Evolutionary conservation across 192 early-diverging fungal genomes (phyloP), one percentile per base, ranked within the genome.

Genomic region (Coemansia biformis): DNA sequence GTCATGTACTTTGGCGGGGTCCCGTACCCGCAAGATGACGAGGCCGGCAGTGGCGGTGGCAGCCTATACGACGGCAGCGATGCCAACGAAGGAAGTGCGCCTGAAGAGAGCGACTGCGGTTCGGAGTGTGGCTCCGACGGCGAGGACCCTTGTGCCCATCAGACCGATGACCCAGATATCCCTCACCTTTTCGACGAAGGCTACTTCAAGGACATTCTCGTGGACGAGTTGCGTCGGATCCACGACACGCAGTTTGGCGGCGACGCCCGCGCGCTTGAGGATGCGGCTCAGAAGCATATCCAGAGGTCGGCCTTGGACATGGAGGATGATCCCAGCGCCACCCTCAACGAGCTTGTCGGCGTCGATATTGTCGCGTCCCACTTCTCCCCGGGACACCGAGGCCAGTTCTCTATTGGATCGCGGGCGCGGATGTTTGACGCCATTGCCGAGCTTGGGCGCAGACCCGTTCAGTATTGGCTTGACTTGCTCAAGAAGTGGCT

Each of bases 1-100:
- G 36, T 76, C 12, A 17, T 90, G n/a, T 46, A 63, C 9, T 88
- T 92, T 52, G 75, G 62, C 48, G 82, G 82, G 7, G 81, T 89
- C 46, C 78, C 74, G 17, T 65, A 26, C 23, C 23, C 12, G 23
- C 41, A 0, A 13, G 23, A 26, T 1, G 41, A 8, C 6, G 17
- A 31, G 21, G 29, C 7, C 8, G 29, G 29, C 29, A 1, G 1
- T 3, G 29, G 4, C 8, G 29, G 8, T 10, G 4, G 29, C 29
- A 9, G 29, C n/a, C n/a, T n/a, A n/a, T n/a, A n/a, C n/a, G n/a
- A n/a, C n/a, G n/a, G n/a, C n/a, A n/a, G n/a, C n/a, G n/a, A n/a
- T n/a, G n/a, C n/a, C n/a, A n/a, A n/a, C n/a, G n/a, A n/a, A n/a
- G n/a, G n/a, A n/a, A n/a, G n/a, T n/a, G n/a, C n/a, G n/a, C n/a